Conservation (phyloP, 257 asterid genomes). For the Solanum pinnatisectum region DNA sequence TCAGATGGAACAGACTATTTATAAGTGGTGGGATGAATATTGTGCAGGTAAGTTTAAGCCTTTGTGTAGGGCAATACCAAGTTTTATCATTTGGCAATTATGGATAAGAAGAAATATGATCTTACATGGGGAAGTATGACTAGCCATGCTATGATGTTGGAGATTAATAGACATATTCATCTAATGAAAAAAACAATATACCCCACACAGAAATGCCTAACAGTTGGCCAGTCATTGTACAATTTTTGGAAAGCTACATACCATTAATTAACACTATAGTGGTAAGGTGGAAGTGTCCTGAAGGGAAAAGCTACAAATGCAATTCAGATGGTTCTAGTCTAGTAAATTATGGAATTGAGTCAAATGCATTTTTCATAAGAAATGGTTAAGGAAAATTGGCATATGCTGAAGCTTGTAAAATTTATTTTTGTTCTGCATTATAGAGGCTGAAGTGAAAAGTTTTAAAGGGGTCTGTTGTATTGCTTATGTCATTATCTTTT, state of each 20-base stretch:
- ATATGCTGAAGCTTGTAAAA: background rate
- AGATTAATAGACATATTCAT: background rate
- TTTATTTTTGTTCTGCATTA: background rate
- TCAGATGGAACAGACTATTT: too few relatives aligned
- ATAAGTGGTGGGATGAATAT: too few relatives aligned
- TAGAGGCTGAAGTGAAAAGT: background rate
- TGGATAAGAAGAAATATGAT: background rate
- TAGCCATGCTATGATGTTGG: background rate
- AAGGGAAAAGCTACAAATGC: background rate
- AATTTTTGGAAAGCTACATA: background rate
- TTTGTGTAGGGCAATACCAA: background rate
- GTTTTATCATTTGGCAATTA: too few relatives aligned
- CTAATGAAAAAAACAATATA: too few relatives aligned
- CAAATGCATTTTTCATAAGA: too few relatives aligned
- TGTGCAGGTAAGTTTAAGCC: background rate
- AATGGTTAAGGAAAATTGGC: background rate
- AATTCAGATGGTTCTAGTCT: background rate
- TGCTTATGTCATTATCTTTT: too few relatives aligned
- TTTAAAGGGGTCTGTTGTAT: background rate
- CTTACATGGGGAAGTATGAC: background rate
- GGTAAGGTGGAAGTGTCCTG: background rate
- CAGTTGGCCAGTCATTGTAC: background rate
- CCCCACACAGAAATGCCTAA: background rate
- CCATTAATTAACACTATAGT: too few relatives aligned
- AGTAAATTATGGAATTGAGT: too few relatives aligned